Evolutionary conservation across 352 stramenopile genomes (phyloP), one percentile per base, ranked within the genome.

Genomic region (Pythium biforme): DNA sequence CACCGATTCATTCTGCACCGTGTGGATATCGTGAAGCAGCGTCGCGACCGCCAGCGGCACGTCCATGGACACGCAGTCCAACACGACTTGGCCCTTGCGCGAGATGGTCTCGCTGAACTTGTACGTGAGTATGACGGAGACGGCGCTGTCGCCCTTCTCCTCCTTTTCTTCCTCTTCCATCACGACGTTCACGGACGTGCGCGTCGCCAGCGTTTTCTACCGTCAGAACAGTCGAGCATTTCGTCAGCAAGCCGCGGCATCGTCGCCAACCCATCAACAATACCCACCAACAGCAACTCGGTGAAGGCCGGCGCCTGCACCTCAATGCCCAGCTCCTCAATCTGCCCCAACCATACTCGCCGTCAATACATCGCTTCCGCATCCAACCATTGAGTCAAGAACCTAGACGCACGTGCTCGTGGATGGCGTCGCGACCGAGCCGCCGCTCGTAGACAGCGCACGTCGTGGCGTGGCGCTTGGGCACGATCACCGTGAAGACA

Each of bases 281-380:
- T 48, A 45, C 17, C n/a, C 33, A 86, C 79, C 62, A 68, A 7
- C 5, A 90, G 43, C 40, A 86, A 49, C 37, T 60, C 55, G 34
- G 50, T 62, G 33, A 89, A 88, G 31, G 60, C 66, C 0, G 47
- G 2, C 9, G 53, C 10, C 0, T 76, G 57, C 11, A 88, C 70
- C 33, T 90, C 79, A 1, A 90, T 58, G 0, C 79, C 81, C 46
- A 90, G 37, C 31, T 88, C 79, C 15, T 88, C 76, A 26, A 74
- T 83, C 79, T 90, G 27, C 11, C n/a, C 19, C 20, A 39, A 43
- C 49, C 26, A 37, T 7, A 53, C 3, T 3, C 8, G 12, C 8
- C 31, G 31, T 37, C 31, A 37, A 11, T 37, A 37, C 14, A 11
- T n/a, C n/a, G n/a, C n/a, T n/a, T n/a, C n/a, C n/a, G n/a, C n/a